These are phyloP conservation scores for Leccinum longicurvipes DNA, from an alignment of 768 basidiomycete genomes.

Conservation along the genomic window DNA sequence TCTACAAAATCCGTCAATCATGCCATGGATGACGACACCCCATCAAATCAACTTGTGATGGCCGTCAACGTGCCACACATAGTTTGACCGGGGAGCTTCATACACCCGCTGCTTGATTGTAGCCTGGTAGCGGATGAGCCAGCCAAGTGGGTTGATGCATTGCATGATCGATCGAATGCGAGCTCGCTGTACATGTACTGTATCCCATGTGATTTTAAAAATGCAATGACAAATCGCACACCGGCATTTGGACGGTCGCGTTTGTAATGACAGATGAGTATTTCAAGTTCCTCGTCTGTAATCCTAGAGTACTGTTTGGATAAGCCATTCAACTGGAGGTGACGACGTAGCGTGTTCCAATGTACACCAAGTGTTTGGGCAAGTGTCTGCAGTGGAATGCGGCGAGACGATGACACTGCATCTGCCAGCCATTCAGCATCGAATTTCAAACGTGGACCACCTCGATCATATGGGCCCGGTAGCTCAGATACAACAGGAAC, in stretches of 20 bases:
- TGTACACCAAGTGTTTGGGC: constrained; percentile 9
- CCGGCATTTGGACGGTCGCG: constrained; percentile 11
- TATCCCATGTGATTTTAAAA: constrained; percentile 9
- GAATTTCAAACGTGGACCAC: background rate
- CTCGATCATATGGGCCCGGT: background rate
- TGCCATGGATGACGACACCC: constrained; percentile 24
- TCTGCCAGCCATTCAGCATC: background rate
- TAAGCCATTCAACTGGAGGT: constrained; percentile 9
- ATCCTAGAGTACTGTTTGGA: constrained; percentile 10
- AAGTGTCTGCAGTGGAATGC: constrained; percentile 1
- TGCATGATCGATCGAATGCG: constrained; percentile 5
- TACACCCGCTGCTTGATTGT: background rate
- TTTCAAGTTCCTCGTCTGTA: constrained; percentile 18
- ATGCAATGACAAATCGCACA: constrained; percentile 16
- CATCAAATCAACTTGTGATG: constrained; percentile 27
- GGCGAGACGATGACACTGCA: background rate
- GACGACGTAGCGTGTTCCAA: constrained; percentile 11
- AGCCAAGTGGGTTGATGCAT: constrained; percentile 8
- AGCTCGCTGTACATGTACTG: constrained; percentile 13
- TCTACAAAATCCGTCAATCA: constrained; percentile 29
- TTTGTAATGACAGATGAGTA: constrained; percentile 14
- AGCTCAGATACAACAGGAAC: background rate
- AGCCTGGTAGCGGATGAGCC: background rate
- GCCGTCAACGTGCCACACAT: constrained; percentile 24
- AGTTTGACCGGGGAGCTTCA: constrained; percentile 7